Evolutionary conservation across 805 yeast species (phyloP).

Genomic region (Wickerhamiella dianesei): DNA sequence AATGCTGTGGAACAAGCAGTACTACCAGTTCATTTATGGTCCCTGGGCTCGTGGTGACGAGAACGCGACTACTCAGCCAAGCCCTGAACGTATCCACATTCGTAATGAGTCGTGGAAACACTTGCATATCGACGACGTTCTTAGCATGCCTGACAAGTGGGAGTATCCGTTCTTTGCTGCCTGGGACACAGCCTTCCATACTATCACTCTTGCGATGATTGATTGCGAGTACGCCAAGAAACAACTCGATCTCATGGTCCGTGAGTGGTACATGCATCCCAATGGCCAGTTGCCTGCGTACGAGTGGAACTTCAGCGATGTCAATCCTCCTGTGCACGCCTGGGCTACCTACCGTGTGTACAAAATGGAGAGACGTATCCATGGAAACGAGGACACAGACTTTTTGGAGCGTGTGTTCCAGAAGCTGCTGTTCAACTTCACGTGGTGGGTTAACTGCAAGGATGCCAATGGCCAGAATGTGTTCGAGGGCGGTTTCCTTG

Average conservation of each 20-base stretch:
- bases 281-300: conserved; percentile 96
- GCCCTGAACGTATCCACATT: conserved; percentile 69
- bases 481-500: conserved; percentile 89
- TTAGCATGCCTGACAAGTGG: conserved; percentile 90
- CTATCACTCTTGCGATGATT: conserved; percentile 82
- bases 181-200: conserved; percentile 95
- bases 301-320: conserved; percentile 91
- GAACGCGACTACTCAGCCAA: conserved; percentile 56
- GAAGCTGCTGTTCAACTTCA: conserved; percentile 72
- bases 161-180: conserved; percentile 94
- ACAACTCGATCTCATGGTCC: conserved; percentile 69
- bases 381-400: conserved; percentile 65
- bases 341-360: conserved; percentile 85
- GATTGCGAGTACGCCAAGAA: conserved; percentile 86
- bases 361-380: conserved; percentile 75
- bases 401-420: conserved; percentile 90
- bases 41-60: conserved; percentile 87
- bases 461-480: conserved; percentile 77
- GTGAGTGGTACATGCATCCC: conserved; percentile 97
- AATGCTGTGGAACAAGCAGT: conserved; percentile 84
- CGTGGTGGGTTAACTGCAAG: conserved; percentile 96
- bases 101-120: conserved; percentile 84
- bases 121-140: conserved; percentile 71
- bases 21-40: conserved; percentile 70
- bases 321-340: conserved; percentile 96